Percentiles rank a stretch among this genome's conserved stretches.
Evolutionary conservation across 2,329 filamentous ascomycete species (phyloP).

Genomic region (Hypoxylon sp.): DNA sequence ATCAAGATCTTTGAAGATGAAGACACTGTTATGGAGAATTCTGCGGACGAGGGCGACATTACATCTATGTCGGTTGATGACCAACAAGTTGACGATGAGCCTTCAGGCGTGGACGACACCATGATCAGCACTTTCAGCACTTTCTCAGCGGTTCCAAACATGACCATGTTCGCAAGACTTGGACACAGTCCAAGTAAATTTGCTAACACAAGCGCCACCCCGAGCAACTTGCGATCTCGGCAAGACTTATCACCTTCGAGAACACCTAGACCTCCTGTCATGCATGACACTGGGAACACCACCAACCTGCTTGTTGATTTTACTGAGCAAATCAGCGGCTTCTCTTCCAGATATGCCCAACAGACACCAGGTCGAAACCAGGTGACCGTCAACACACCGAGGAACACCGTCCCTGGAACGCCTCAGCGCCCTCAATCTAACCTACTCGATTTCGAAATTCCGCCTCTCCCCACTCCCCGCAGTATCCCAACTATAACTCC

Average conservation of each 20-base stretch:
- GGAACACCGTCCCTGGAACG: constrained; percentile 56
- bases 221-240: constrained; percentile 58
- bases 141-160: constrained; percentile 90
- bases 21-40: constrained; percentile 54
- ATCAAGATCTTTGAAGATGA: constrained; percentile 75
- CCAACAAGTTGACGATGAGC: constrained; percentile 51
- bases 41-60: constrained; percentile 50
- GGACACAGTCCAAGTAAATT: constrained; percentile 74
- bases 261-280: constrained; percentile 55
- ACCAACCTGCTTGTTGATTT: constrained; percentile 90
- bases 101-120: constrained; percentile 76
- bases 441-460: constrained; percentile 91
- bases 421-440: constrained; percentile 73
- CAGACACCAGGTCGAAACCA: constrained; percentile 60
- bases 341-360: constrained; percentile 50
- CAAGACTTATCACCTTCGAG: constrained; percentile 56
- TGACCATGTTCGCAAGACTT: constrained; percentile 85
- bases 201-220: constrained; percentile 57
- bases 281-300: constrained; percentile 69
- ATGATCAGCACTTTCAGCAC: constrained; percentile 87
- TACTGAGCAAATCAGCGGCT: constrained; percentile 75
- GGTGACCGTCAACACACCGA: constrained; percentile 62
- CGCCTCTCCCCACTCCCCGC: constrained; percentile 91
- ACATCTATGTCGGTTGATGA: constrained; percentile 53
- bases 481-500: constrained; percentile 93